Conservation (phyloP, 2,329 filamentous ascomycete genomes). For the Onygenales sp. region DNA sequence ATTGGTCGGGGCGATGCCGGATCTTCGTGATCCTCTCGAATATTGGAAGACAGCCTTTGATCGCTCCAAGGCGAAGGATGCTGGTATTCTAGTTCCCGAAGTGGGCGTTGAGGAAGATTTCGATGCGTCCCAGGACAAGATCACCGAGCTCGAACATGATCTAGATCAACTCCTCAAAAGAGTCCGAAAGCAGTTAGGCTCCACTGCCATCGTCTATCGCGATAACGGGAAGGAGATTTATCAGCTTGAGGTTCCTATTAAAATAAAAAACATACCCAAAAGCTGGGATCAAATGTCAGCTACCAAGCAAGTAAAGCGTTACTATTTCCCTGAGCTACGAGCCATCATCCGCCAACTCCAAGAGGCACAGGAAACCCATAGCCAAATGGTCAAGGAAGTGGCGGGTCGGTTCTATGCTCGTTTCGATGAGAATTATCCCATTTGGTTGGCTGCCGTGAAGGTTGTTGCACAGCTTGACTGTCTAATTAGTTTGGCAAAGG, state of each 20-base stretch:
- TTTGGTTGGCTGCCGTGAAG: slow-evolving; percentile 82
- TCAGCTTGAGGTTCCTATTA: slow-evolving; percentile 80
- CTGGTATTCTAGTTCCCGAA: slow-evolving; percentile 75
- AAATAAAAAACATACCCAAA: slow-evolving; percentile 72
- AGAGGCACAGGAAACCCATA: slow-evolving; percentile 88
- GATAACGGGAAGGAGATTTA: slow-evolving; percentile 97
- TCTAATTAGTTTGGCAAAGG: slow-evolving; percentile 82
- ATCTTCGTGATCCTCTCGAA: slow-evolving; percentile 62
- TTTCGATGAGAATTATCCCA: slow-evolving; percentile 77
- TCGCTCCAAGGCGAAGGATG: slow-evolving; percentile 64
- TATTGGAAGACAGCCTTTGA: slow-evolving; percentile 94
- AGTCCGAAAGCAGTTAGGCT: slow-evolving; percentile 65
- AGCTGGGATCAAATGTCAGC: slow-evolving; percentile 95
- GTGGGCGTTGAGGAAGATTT: slow-evolving; percentile 86
- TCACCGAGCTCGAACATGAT: slow-evolving; percentile 65
- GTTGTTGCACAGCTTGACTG: slow-evolving; percentile 91
- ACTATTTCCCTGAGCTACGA: slow-evolving; percentile 80
- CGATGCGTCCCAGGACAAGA: slow-evolving; percentile 67
- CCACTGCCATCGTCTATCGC: slow-evolving; percentile 61
- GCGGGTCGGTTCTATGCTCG: slow-evolving; percentile 71
- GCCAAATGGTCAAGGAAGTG: slow-evolving; percentile 82
- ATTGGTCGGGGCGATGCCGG: slow-evolving; percentile 75
- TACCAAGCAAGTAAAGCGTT: slow-evolving; percentile 80
- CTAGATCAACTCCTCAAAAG: slow-evolving; percentile 62
- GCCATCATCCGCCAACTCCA: slow-evolving; percentile 77